These are phyloP conservation scores for Phytopythium delawarense DNA, from an alignment of 352 stramenopile species.

Conservation along the genomic window DNA sequence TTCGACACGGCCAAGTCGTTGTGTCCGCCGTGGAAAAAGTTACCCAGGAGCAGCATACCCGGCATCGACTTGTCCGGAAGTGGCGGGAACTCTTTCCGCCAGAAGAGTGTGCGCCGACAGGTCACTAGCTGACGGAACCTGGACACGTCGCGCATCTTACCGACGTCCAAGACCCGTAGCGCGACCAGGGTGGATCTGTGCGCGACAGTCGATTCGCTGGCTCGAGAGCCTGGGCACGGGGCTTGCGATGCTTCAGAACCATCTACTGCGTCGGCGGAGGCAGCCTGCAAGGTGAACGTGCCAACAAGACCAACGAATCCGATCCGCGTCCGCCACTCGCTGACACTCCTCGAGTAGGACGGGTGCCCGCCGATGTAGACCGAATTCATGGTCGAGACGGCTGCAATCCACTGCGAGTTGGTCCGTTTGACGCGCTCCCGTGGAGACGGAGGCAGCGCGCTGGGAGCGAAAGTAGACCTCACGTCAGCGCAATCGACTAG, in stretches of 20 bases:
- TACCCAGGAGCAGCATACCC: conserved; percentile 35
- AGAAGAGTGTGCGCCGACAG: conserved; percentile 53
- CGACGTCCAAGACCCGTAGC: conserved; percentile 17
- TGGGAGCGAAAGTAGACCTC: not conserved
- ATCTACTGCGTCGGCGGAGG: not conserved
- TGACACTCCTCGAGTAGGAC: conserved; percentile 40
- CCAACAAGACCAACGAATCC: conserved; percentile 56
- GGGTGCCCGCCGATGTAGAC: conserved; percentile 51
- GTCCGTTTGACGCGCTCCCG: conserved; percentile 9
- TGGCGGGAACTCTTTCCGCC: conserved; percentile 38
- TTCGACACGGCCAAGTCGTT: conserved; percentile 30
- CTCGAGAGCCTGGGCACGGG: not conserved
- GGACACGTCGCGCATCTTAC: conserved; percentile 29
- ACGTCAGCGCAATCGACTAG: conserved; percentile 46
- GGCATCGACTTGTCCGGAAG: conserved; percentile 10
- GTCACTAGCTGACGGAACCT: conserved; percentile 27
- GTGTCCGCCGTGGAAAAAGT: conserved; percentile 60
- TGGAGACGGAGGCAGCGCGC: not conserved
- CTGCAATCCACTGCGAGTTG: conserved; percentile 18
- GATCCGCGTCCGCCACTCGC: conserved; percentile 40
- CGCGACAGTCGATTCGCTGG: not conserved
- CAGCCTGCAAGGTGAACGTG: conserved; percentile 6
- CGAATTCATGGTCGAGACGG: conserved; percentile 26
- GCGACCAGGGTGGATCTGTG: not conserved
- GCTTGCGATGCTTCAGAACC: not conserved